These are phyloP conservation scores for Fomes fomentarius DNA, from an alignment of 1,284 basidiomycete genomes.

Conservation along the genomic window DNA sequence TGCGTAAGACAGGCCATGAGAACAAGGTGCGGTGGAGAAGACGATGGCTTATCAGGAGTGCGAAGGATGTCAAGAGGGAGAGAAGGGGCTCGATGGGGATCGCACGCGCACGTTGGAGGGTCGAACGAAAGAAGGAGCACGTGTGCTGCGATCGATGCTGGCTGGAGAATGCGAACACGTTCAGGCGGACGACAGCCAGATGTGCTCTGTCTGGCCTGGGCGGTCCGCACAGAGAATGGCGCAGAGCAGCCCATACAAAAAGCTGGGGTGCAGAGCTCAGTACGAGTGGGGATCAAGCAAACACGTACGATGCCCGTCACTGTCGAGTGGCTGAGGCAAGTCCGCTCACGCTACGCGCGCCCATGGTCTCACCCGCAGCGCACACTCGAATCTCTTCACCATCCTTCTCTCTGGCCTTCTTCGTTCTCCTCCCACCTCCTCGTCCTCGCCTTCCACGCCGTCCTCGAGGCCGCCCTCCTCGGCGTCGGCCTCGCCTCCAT, in stretches of 20 bases:
- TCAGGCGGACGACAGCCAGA: background rate
- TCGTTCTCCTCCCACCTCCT: conserved; percentile 18
- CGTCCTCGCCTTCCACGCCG: conserved; percentile 16
- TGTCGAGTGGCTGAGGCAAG: conserved; percentile 14
- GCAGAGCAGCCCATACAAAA: conserved; percentile 4
- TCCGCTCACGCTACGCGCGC: conserved; percentile 17
- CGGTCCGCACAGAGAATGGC: no score
- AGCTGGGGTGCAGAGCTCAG: background rate
- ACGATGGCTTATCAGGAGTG: conserved; percentile 10
- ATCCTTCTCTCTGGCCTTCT: conserved; percentile 17
- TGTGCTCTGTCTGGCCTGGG: background rate
- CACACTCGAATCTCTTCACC: conserved; percentile 18
- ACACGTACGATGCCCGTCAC: conserved; percentile 4
- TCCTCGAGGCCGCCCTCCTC: conserved; percentile 25
- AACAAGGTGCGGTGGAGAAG: conserved; percentile 1
- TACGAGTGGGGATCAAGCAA: background rate
- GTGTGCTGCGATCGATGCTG: conserved; percentile 16
- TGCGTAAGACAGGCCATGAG: conserved; percentile 7
- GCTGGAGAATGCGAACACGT: no score
- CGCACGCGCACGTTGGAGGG: conserved; percentile 26
- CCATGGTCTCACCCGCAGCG: conserved; percentile 2
- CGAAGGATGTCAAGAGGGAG: background rate
- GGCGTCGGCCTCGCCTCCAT: conserved; percentile 33
- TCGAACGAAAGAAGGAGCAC: conserved; percentile 11
- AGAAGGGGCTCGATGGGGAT: conserved; percentile 9